These are phyloP conservation scores for Fusarium nanum DNA, from an alignment of 2,329 filamentous ascomycete species.

Conservation along the genomic window DNA sequence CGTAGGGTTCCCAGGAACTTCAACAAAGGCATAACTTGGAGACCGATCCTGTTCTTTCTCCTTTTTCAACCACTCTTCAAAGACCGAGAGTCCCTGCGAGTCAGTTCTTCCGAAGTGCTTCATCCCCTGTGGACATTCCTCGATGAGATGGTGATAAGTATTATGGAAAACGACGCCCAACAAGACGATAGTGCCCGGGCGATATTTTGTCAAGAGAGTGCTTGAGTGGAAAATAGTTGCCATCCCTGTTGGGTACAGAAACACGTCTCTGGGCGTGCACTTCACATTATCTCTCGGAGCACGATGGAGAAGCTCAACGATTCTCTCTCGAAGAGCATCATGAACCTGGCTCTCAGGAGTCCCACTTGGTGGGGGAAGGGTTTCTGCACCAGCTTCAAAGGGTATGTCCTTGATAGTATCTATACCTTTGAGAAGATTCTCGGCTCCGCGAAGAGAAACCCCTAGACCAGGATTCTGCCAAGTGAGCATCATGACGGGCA, in stretches of 20 bases:
- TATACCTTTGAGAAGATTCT: constrained; percentile 55
- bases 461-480: constrained; percentile 62
- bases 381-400: constrained; percentile 32
- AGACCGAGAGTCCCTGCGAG: constrained; percentile 54
- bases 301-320: constrained; percentile 56
- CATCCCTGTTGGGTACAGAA: constrained; percentile 67
- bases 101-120: constrained; percentile 62
- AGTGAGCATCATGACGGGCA: constrained; percentile 53
- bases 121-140: constrained; percentile 57
- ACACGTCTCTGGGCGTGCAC: constrained; percentile 56
- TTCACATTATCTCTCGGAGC: constrained; percentile 51
- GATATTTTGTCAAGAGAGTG: constrained; percentile 51
- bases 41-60: constrained; percentile 53
- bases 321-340: constrained; percentile 52
- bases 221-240: constrained; percentile 60
- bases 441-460: constrained; percentile 59
- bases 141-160: constrained; percentile 60
- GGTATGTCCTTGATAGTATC: constrained; percentile 52
- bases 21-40: constrained; percentile 61
- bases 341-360: constrained; percentile 56
- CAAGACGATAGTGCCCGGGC: constrained; percentile 54
- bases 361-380: constrained; percentile 52
- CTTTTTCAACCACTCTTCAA: constrained; percentile 59
- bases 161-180: constrained; percentile 65
- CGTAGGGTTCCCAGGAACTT: constrained; percentile 56